A percentile compares a stretch with the other conserved stretches of the same genome.
Conservation (phyloP, 768 basidiomycete genomes). For the Hericium alpestre region DNA sequence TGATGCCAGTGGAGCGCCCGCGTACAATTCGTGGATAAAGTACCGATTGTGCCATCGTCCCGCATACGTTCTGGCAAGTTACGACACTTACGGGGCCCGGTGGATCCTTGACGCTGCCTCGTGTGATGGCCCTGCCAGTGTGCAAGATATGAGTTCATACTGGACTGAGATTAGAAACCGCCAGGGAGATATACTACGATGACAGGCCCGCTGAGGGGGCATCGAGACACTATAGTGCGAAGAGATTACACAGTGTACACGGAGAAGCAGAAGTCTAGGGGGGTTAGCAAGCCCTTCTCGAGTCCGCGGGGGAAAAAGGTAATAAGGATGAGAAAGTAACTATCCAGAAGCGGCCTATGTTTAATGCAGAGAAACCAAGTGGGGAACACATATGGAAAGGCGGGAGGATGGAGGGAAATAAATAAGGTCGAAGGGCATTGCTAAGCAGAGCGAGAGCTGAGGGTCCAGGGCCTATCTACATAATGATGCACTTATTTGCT, state of each 20-base stretch:
- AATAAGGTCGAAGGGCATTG: not conserved
- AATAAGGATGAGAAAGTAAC: not conserved
- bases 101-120: not conserved
- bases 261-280: not conserved
- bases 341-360: conserved; percentile 1
- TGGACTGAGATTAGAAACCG: conserved; percentile 15
- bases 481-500: conserved; percentile 39
- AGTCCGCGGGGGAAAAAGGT: not conserved
- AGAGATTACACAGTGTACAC: conserved; percentile 12
- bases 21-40: conserved; percentile 2
- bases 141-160: not conserved
- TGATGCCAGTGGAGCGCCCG: not conserved
- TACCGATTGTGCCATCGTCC: not conserved
- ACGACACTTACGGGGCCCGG: not conserved
- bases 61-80: not conserved
- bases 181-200: conserved; percentile 14
- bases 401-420: not conserved
- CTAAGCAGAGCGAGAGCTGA: not conserved
- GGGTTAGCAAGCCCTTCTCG: not conserved
- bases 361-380: not conserved
- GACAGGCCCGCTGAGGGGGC: conserved; percentile 12
- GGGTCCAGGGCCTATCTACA: conserved; percentile 21
- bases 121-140: not conserved
- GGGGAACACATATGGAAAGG: not conserved
- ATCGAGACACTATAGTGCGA: conserved; percentile 6